Evolutionary conservation across 169 alveolate genomes (phyloP).

Genomic region (Babesia ovis): DNA sequence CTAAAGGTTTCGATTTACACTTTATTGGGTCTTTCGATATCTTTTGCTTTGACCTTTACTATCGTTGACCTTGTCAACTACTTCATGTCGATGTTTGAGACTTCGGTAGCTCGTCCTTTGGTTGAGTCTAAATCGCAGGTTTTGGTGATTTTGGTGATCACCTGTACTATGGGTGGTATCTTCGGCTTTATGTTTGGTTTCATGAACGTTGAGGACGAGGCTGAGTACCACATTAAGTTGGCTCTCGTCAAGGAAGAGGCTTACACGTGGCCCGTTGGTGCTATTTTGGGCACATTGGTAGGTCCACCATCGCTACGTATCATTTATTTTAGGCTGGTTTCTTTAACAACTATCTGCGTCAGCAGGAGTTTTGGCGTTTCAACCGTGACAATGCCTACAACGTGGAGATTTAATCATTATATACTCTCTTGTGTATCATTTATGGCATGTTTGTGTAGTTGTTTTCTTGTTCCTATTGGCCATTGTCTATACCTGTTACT

Average conservation of each 20-base stretch:
- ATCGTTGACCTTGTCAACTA: slow-evolving; percentile 89
- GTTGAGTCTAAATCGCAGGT: slow-evolving; percentile 88
- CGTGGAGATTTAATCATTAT: slow-evolving; percentile 83
- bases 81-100: slow-evolving; percentile 81
- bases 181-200: slow-evolving; percentile 94
- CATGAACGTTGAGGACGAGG: slow-evolving; percentile 90
- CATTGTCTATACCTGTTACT: too few relatives aligned
- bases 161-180: slow-evolving; percentile 90
- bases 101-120: slow-evolving; percentile 85
- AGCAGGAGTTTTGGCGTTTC: slow-evolving; percentile 74
- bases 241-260: slow-evolving; percentile 89
- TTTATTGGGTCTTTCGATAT: slow-evolving; percentile 91
- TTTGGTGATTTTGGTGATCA: slow-evolving; percentile 81
- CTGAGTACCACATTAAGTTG: slow-evolving; percentile 85
- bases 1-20: slow-evolving; percentile 89
- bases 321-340: slow-evolving; percentile 73
- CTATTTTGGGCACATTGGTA: slow-evolving; percentile 88
- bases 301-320: not conserved
- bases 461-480: too few relatives aligned
- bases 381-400: slow-evolving; percentile 80
- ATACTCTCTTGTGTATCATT: too few relatives aligned
- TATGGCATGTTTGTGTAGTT: too few relatives aligned
- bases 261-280: slow-evolving; percentile 92
- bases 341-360: slow-evolving; percentile 81
- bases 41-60: slow-evolving; percentile 91